Conservation (phyloP, 495 filamentous ascomycete species). For the Penicillium parvum region DNA sequence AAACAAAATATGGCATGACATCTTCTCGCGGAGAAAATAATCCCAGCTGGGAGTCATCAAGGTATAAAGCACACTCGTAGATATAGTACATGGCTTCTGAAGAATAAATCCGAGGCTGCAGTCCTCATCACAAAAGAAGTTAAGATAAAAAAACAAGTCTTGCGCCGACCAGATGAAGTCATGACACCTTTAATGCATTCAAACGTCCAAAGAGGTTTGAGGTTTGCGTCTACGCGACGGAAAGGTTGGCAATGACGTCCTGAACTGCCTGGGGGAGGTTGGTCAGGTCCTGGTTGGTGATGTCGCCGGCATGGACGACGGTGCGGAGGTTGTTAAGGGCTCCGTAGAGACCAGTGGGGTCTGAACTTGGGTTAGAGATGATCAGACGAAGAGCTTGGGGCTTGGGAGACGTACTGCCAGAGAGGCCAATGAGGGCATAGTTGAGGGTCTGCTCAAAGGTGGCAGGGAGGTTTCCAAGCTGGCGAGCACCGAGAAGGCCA, state of each 20-base stretch:
- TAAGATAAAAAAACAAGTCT: constrained; percentile 6
- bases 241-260: constrained; percentile 12
- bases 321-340: constrained; percentile 16
- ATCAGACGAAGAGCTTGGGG: no score
- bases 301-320: constrained; percentile 9
- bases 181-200: constrained; percentile 13
- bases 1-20: neutral
- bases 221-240: constrained; percentile 5
- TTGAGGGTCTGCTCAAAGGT: constrained; percentile 5
- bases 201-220: neutral
- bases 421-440: constrained; percentile 12
- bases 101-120: neutral
- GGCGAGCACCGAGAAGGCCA: constrained; percentile 13
- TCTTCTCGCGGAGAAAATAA: constrained; percentile 1
- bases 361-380: constrained; percentile 1
- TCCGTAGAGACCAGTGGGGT: constrained; percentile 16
- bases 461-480: constrained; percentile 12
- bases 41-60: constrained; percentile 1
- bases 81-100: constrained; percentile 6
- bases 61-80: constrained; percentile 7
- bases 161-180: constrained; percentile 1
- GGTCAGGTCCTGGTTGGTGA: constrained; percentile 12
- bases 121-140: constrained; percentile 1
- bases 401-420: constrained; percentile 15
- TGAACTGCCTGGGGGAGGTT: constrained; percentile 15